Base-by-base conservation (phyloP, 768 basidiomycete genomes). In the Termitomyces sp. region DNA sequence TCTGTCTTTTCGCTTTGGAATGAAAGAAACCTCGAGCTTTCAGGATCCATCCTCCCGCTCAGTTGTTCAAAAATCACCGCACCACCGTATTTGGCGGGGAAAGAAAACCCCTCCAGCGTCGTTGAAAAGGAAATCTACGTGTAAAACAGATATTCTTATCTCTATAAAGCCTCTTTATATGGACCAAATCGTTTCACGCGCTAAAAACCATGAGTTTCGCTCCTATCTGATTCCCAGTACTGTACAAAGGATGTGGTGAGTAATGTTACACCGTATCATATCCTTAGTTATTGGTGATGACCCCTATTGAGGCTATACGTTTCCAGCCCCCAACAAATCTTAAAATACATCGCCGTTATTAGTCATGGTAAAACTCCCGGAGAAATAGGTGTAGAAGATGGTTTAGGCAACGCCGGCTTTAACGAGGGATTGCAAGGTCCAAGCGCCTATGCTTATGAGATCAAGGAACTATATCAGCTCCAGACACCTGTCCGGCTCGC, bases 91-190 rank as follows among this genome's bases (percentile, higher is more conserved):
- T 26, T 7, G 42, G 19, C 28, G 28, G 31, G 14, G 48, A 33
- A 49, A 46, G 45, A 46, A 46, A 30, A 1, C 45, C 28, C 30
- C 45, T 30, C 26, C 28, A 46, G 10, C 9, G 9, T 46, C 28
- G 10, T 17, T 30, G 28, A 46, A 14, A 8, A 44, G 35, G 30
- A 42, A 21, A n/a, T 1, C 53, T 5, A 28, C 44, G 44, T 35
- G 28, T 19, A 53, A 54, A 46, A 23, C 43, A 11, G 53, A 54
- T 37, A 47, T 54, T 33, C 26, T 54, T 23, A 45, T 54, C 15
- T 54, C 53, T 14, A 54, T 54, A 38, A 54, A 54, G 35, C 53
- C 53, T n/a, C 1, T 26, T 21, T 54, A 54, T 43, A 54, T 54
- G 44, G 44, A 45, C 6, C 44, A 54, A 47, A 54, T 54, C 15